Conservation (phyloP, 2,329 filamentous ascomycete genomes). For the Hymenoscyphus infarciens region DNA sequence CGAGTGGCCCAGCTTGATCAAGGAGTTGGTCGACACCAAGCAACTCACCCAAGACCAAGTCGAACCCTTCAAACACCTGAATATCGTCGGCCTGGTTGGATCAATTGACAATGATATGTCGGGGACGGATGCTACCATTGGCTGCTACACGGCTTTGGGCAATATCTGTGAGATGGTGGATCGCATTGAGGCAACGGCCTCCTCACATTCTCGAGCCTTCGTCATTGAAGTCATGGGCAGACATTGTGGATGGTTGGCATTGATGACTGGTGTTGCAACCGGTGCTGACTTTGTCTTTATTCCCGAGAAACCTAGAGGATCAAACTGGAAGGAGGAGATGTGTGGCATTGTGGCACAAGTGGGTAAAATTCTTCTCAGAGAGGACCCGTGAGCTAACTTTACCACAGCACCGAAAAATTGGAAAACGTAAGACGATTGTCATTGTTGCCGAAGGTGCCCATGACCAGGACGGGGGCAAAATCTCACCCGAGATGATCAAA, state of each 20-base stretch:
- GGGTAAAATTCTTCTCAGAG: conserved; percentile 5
- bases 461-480: conserved; percentile 78
- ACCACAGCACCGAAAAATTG: conserved; percentile 72
- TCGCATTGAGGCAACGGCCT: conserved; percentile 92
- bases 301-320: conserved; percentile 83
- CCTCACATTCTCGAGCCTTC: conserved; percentile 92
- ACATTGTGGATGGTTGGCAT: conserved; percentile 94
- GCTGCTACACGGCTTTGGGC: conserved; percentile 88
- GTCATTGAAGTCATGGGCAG: conserved; percentile 98
- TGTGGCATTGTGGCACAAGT: conserved; percentile 70
- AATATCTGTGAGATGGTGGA: conserved; percentile 96
- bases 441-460: conserved; percentile 95
- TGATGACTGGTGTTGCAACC: conserved; percentile 93
- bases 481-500: conserved; percentile 77
- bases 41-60: conserved; percentile 69
- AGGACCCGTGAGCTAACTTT: conserved; percentile 10
- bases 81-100: conserved; percentile 93
- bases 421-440: conserved; percentile 97
- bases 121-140: conserved; percentile 94
- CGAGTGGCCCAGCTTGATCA: conserved; percentile 85
- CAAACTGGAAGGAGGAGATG: conserved; percentile 90
- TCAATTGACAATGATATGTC: conserved; percentile 99
- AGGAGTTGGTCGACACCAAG: conserved; percentile 74
- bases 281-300: conserved; percentile 97
- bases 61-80: conserved; percentile 77